A percentile compares a stretch with the other conserved stretches of the same genome.
phyloP scores from a whole-genome alignment of 805 yeast genomes.

The Nakazawaea sp. region DNA sequence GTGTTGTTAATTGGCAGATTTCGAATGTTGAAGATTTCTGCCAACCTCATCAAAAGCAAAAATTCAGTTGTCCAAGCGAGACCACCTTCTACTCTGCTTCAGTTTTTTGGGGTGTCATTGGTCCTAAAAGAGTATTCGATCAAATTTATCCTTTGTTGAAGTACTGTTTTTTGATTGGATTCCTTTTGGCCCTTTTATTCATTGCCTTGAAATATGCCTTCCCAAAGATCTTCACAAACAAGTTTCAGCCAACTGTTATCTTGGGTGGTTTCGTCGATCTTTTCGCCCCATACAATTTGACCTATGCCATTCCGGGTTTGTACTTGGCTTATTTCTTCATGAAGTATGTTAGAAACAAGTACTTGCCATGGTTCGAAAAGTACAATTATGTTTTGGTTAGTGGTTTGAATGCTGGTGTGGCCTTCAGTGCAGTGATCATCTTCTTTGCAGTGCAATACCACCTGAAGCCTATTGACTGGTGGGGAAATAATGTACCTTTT shows the following conservation, averaged over 20 bases:
- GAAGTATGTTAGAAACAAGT: constrained; percentile 40
- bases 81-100: constrained; percentile 43
- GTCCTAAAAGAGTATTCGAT: constrained; percentile 17
- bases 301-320: constrained; percentile 35
- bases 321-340: constrained; percentile 34
- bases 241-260: constrained; percentile 44
- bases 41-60: constrained; percentile 25
- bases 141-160: constrained; percentile 54
- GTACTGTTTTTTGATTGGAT: constrained; percentile 47
- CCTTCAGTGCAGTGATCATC: constrained; percentile 49
- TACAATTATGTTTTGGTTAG: constrained; percentile 47
- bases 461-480: constrained; percentile 42
- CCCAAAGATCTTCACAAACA: constrained; percentile 19
- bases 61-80: constrained; percentile 32
- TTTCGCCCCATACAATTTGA: constrained; percentile 46
- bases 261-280: constrained; percentile 41
- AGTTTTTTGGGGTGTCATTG: constrained; percentile 10
- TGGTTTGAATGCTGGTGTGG: constrained; percentile 57
- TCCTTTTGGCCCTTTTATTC: constrained; percentile 24
- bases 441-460: constrained; percentile 45
- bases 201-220: constrained; percentile 21
- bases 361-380: constrained; percentile 51
- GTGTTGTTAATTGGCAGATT: constrained; percentile 28
- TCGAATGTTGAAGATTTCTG: constrained; percentile 28
- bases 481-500: constrained; percentile 47